Conservation (phyloP, 768 basidiomycete genomes). For the Atractiella rhizophila region DNA sequence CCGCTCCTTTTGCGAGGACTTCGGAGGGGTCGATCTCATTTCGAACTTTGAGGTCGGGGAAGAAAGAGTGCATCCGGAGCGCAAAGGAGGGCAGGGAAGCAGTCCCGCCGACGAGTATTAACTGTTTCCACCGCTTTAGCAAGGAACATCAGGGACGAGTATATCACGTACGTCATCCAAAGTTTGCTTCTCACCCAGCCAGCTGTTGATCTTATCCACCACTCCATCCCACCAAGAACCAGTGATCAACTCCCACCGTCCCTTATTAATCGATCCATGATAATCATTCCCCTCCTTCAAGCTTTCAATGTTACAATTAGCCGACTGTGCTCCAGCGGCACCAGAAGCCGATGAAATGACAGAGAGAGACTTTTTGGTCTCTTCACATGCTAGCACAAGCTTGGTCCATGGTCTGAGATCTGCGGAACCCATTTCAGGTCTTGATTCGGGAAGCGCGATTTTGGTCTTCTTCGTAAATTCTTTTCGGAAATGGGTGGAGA, state of each 20-base stretch:
- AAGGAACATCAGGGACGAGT: not conserved
- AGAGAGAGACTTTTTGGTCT: conserved; percentile 75
- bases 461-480: conserved; percentile 96
- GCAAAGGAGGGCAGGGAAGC: conserved; percentile 24
- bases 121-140: too few species aligned
- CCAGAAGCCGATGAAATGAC: too few species aligned
- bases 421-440: too few species aligned
- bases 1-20: conserved; percentile 26
- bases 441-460: conserved; percentile 33
- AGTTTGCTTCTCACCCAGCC: too few species aligned
- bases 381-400: conserved; percentile 69
- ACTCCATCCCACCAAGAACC: conserved; percentile 15
- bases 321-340: conserved; percentile 62
- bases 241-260: conserved; percentile 26
- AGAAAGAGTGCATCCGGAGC: conserved; percentile 20
- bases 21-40: conserved; percentile 24
- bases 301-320: conserved; percentile 77
- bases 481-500: conserved; percentile 74
- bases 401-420: conserved; percentile 81
- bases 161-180: too few species aligned
- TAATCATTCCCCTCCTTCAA: conserved; percentile 83
- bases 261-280: conserved; percentile 36
- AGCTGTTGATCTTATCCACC: conserved; percentile 20
- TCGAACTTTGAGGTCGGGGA: conserved; percentile 23
- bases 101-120: conserved; percentile 25